Percentiles rank a stretch among this genome's conserved stretches.
phyloP scores from a whole-genome alignment of 768 basidiomycete genomes.

The Pleurotus eryngii region DNA sequence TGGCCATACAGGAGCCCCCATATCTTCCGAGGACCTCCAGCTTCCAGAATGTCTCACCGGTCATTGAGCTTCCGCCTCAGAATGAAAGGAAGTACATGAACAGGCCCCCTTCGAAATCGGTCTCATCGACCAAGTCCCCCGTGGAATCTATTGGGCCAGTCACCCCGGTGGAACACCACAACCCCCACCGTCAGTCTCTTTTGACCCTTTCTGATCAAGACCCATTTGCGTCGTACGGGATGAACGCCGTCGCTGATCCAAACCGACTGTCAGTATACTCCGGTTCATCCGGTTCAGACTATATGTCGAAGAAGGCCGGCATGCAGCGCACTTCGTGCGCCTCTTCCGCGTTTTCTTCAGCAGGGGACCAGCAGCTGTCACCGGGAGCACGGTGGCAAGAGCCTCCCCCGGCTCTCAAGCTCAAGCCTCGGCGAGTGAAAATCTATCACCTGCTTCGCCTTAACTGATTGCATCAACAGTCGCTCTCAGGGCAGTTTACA shows the following conservation, averaged over 20 bases:
- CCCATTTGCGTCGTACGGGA: constrained; percentile 56
- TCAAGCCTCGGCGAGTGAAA: constrained; percentile 15
- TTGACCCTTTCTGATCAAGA: constrained; percentile 62
- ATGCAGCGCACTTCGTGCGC: constrained; percentile 50
- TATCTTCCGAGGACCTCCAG: constrained; percentile 6
- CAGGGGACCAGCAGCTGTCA: constrained; percentile 1
- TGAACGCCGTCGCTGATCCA: constrained; percentile 38
- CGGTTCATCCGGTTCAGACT: constrained; percentile 45
- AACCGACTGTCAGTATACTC: constrained; percentile 54
- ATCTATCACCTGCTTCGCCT: neutral
- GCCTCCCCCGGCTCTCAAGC: constrained; percentile 1
- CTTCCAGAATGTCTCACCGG: constrained; percentile 14
- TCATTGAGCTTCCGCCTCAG: constrained; percentile 17
- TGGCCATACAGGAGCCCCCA: constrained; percentile 52
- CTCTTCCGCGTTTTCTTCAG: constrained; percentile 47
- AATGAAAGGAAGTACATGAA: constrained; percentile 20
- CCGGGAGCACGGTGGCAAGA: neutral
- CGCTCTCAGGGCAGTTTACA: constrained; percentile 27
- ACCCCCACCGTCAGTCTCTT: constrained; percentile 45
- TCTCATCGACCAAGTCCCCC: constrained; percentile 53
- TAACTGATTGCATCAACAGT: constrained; percentile 16
- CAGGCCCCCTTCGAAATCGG: constrained; percentile 50
- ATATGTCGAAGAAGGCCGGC: constrained; percentile 33
- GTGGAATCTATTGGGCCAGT: constrained; percentile 52
- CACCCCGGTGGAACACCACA: constrained; percentile 49